Evolutionary conservation across 2,329 filamentous ascomycete genomes (phyloP).

Genomic region (Lithohypha guttulata): DNA sequence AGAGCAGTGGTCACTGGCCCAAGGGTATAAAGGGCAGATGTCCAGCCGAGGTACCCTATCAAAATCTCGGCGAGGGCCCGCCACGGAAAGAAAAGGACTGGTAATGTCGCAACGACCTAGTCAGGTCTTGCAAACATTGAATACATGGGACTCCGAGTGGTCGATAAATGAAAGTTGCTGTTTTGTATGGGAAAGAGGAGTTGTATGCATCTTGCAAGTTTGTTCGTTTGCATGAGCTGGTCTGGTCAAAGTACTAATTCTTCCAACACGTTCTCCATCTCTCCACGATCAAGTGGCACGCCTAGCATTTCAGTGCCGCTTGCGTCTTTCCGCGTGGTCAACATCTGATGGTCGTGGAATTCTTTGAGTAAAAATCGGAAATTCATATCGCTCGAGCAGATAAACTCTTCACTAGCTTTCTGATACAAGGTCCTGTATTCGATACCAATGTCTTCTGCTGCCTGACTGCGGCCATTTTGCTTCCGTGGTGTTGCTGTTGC

Average conservation of each 20-base stretch:
- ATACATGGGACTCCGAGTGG: too few species aligned
- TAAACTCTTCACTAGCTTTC: slow-evolving; percentile 92
- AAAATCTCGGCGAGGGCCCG: too few species aligned
- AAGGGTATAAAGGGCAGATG: too few species aligned
- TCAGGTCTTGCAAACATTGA: too few species aligned
- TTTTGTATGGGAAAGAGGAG: too few species aligned
- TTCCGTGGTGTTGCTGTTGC: slow-evolving; percentile 22
- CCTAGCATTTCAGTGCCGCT: slow-evolving; percentile 76
- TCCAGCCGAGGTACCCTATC: too few species aligned
- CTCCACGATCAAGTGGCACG: slow-evolving; percentile 75
- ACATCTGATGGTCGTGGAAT: slow-evolving; percentile 97
- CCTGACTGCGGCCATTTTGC: neutral
- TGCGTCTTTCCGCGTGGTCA: slow-evolving; percentile 75
- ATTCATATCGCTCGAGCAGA: slow-evolving; percentile 91
- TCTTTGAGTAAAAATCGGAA: slow-evolving; percentile 92
- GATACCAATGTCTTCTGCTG: slow-evolving; percentile 48
- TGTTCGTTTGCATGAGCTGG: too few species aligned
- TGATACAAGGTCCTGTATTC: slow-evolving; percentile 90
- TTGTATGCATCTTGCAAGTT: too few species aligned
- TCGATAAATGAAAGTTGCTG: too few species aligned
- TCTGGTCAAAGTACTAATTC: slow-evolving; percentile 47
- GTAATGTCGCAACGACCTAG: too few species aligned
- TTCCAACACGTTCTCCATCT: slow-evolving; percentile 79
- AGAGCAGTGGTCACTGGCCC: too few species aligned
- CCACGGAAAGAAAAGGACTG: too few species aligned